Evolutionary conservation across 2,329 filamentous ascomycete genomes (phyloP).

Genomic region (Cladosporium halotolerans): DNA sequence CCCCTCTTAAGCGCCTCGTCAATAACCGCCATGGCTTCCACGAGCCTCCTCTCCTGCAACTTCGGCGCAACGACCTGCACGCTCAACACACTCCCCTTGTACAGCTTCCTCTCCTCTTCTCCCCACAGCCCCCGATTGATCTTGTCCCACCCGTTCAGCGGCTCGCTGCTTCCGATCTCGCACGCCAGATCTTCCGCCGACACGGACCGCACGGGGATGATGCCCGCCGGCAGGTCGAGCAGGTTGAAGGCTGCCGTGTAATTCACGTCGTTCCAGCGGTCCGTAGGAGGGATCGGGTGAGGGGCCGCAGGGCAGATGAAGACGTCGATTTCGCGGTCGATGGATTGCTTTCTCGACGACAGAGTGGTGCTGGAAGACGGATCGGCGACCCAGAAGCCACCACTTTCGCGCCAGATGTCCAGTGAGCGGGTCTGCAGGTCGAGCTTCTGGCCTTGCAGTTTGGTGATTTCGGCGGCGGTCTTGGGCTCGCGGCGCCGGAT

Average conservation of each 20-base stretch:
- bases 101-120: conserved; percentile 47
- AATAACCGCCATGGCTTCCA: conserved; percentile 48
- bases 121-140: conserved; percentile 53
- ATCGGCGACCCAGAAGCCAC: conserved; percentile 27
- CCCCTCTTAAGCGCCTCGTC: conserved; percentile 36
- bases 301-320: conserved; percentile 59
- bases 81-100: conserved; percentile 49
- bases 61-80: conserved; percentile 53
- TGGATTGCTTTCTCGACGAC: conserved; percentile 5
- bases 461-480: conserved; percentile 43
- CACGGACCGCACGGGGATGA: conserved; percentile 50
- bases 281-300: conserved; percentile 56
- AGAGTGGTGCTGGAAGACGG: conserved; percentile 1
- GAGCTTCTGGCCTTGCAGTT: conserved; percentile 48
- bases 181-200: conserved; percentile 44
- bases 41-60: conserved; percentile 49
- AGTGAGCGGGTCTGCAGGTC: conserved; percentile 51
- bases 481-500: conserved; percentile 45
- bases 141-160: conserved; percentile 54
- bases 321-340: conserved; percentile 45
- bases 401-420: conserved; percentile 49
- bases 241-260: conserved; percentile 58
- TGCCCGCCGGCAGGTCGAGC: conserved; percentile 56
- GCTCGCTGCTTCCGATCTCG: conserved; percentile 34
- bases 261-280: conserved; percentile 56